Evolutionary conservation across 805 yeast species (phyloP).

Genomic region (Clavispora asparagi): DNA sequence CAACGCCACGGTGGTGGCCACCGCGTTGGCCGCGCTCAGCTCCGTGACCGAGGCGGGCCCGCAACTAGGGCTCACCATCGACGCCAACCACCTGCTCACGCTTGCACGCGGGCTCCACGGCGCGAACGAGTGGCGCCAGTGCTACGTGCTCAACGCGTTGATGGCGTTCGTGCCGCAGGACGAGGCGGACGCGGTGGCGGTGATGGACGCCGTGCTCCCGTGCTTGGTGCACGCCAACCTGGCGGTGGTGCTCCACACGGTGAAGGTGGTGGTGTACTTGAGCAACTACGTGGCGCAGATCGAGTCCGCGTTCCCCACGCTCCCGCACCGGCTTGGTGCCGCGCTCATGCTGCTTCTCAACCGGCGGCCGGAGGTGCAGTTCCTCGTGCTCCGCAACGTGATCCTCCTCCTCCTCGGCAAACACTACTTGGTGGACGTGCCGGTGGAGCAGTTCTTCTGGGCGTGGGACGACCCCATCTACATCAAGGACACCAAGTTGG

Average conservation of each 20-base stretch:
- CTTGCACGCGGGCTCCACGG: conserved; percentile 30
- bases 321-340: conserved; percentile 58
- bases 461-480: conserved; percentile 81
- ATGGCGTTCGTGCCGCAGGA: conserved; percentile 67
- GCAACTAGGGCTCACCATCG: conserved; percentile 49
- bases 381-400: conserved; percentile 74
- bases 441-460: conserved; percentile 78
- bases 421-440: conserved; percentile 54
- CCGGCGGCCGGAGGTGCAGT: conserved; percentile 80
- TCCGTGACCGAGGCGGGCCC: conserved; percentile 57
- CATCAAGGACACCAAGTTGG: conserved; percentile 85
- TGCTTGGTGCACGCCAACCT: conserved; percentile 76
- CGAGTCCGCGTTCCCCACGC: conserved; percentile 48
- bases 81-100: conserved; percentile 36
- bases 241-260: conserved; percentile 72
- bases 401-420: conserved; percentile 66
- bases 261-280: conserved; percentile 66
- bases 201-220: conserved; percentile 65
- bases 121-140: conserved; percentile 69
- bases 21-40: conserved; percentile 63
- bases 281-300: conserved; percentile 63
- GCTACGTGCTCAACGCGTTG: conserved; percentile 59
- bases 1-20: conserved; percentile 58
- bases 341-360: conserved; percentile 64
- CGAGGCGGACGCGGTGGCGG: conserved; percentile 55